phyloP scores from a whole-genome alignment of 768 basidiomycete genomes.

The Tulasnella sp. region DNA sequence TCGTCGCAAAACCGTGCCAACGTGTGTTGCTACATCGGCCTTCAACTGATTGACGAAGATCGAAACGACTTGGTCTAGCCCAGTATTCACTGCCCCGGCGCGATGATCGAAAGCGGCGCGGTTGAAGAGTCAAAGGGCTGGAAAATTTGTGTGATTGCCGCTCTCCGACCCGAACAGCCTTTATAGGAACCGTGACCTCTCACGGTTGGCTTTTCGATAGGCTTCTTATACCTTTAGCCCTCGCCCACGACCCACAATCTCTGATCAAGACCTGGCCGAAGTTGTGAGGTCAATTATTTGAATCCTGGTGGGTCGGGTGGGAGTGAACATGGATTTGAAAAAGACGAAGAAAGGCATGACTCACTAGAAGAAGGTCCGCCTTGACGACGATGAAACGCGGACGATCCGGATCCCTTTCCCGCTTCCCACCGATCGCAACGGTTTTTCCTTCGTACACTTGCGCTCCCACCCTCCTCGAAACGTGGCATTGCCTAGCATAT shows the following conservation, averaged over 20 bases:
- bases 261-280: too few relatives aligned
- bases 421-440: too few relatives aligned
- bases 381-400: too few relatives aligned
- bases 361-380: too few relatives aligned
- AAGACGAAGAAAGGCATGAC: too few relatives aligned
- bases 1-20: conserved; percentile 2
- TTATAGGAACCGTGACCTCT: background rate
- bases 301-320: too few relatives aligned
- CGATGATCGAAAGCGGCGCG: conserved; percentile 5
- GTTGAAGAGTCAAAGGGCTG: conserved; percentile 14
- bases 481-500: too few relatives aligned
- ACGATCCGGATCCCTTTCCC: too few relatives aligned
- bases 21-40: background rate
- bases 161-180: background rate
- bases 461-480: too few relatives aligned
- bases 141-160: background rate
- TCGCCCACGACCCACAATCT: background rate
- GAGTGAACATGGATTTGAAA: too few relatives aligned
- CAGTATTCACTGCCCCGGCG: conserved; percentile 11
- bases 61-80: background rate
- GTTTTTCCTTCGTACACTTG: too few relatives aligned
- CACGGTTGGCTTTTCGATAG: background rate
- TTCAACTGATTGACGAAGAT: background rate
- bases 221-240: background rate
- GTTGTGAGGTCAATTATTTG: too few relatives aligned